Conservation (phyloP, 169 alveolate species). For the Eimeria brunetti region DNA sequence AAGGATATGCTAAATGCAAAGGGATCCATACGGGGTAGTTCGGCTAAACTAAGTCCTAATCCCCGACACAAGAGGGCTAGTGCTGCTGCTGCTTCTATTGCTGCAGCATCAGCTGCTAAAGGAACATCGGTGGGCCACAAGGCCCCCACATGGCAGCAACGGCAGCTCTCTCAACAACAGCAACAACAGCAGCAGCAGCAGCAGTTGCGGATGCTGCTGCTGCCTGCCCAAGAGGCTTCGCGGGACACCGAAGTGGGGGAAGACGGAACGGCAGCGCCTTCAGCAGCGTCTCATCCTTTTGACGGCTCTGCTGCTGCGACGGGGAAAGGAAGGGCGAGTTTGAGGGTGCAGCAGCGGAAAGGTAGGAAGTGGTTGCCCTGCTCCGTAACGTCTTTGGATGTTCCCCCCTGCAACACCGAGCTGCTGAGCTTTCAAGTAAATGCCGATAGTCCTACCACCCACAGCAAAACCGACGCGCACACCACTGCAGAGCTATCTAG, state of each 20-base stretch:
- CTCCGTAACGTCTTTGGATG: background rate
- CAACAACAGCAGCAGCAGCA: slow-evolving; percentile 31
- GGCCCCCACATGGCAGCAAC: slow-evolving; percentile 24
- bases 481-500: background rate
- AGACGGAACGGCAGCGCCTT: background rate
- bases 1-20: slow-evolving; percentile 12
- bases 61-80: background rate
- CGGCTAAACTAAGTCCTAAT: background rate
- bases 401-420: background rate
- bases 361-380: background rate
- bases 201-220: background rate
- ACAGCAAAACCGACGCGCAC: background rate
- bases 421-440: background rate
- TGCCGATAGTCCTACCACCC: background rate
- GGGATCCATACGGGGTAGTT: background rate
- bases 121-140: slow-evolving; percentile 1
- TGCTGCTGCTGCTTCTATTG: slow-evolving; percentile 21
- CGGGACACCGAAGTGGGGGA: background rate
- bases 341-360: background rate
- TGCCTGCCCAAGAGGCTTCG: slow-evolving; percentile 6
- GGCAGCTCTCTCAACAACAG: slow-evolving; percentile 9
- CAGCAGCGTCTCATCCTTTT: background rate
- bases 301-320: background rate
- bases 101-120: slow-evolving; percentile 16
- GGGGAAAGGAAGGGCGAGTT: background rate